Evolutionary conservation across 805 yeast genomes (phyloP), one percentile per base, ranked within the genome.

Genomic region (Candida corydali): DNA sequence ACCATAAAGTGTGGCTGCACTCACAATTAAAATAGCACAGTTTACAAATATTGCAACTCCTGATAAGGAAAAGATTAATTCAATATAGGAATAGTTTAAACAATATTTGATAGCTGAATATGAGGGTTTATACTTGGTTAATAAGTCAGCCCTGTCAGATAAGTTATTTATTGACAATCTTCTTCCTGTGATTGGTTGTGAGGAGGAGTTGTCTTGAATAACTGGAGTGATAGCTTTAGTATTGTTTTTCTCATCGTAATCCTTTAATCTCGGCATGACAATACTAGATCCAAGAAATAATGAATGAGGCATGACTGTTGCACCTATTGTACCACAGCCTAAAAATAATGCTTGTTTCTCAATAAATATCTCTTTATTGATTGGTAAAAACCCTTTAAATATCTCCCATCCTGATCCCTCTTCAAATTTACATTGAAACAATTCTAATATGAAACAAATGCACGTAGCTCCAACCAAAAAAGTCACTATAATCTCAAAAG

Each of bases 401-500:
- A 88, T 71, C 4, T 68, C 75, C 29, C 61, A 54, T 14, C 76
- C 65, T 28, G 79, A 62, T 2, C 76, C 76, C 4, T 80, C 73
- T 4, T 67, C 63, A 36, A 81, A 76, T 26, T 52, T 58, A 49
- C 63, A 65, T 50, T 76, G 76, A 50, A 71, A 71, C 19, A 88
- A 61, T 47, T 87, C 86, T 25, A 85, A 44, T 4, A 80, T 70
- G 54, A 88, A 88, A 51, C 97, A 88, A 3, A 70, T 52, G 37
- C 86, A 86, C 0, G 95, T 88, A 1, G 81, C 74, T 4, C 76
- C 62, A 3, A 88, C 97, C 23, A 88, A 65, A 0, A 70, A 38
- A 1, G 86, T 66, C 7, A 88, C 95, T 52, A 86, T 74, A 26
- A 76, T 55, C 59, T 88, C 97, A 60, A 88, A 88, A 25, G 76